phyloP scores from a whole-genome alignment of 2,329 filamentous ascomycete species.

The Neophaeococcomyces aloes region DNA sequence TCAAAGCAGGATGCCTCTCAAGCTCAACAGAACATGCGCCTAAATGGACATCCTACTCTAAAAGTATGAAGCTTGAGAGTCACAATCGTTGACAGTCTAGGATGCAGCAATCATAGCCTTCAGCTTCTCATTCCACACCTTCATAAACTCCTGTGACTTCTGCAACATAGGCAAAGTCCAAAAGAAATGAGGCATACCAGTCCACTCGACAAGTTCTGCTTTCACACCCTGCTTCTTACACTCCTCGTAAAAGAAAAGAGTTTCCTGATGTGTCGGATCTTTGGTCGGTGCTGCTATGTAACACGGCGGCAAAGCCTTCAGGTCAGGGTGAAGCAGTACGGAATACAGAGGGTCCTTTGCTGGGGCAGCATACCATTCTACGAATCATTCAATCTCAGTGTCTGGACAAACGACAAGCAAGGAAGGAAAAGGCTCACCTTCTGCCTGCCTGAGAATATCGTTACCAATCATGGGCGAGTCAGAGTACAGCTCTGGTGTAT shows the following conservation, averaged over 20 bases:
- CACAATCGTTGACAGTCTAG: not conserved
- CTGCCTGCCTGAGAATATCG: constrained; percentile 2
- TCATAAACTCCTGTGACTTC: constrained; percentile 5
- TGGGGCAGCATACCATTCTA: constrained; percentile 6
- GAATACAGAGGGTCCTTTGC: constrained; percentile 7
- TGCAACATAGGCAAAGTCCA: constrained; percentile 5
- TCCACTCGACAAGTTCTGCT: constrained; percentile 6
- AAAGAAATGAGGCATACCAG: constrained; percentile 10
- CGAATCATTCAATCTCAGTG: not conserved
- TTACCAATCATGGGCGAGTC: constrained; percentile 8
- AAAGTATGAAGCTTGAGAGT: too few species aligned
- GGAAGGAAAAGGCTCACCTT: constrained; percentile 1
- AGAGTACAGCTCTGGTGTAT: constrained; percentile 6
- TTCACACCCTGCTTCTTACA: constrained; percentile 9
- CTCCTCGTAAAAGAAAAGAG: constrained; percentile 10
- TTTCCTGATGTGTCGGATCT: constrained; percentile 9
- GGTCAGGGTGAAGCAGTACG: constrained; percentile 4
- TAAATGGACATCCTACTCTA: too few species aligned
- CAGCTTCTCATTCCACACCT: constrained; percentile 1
- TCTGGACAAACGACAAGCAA: too few species aligned
- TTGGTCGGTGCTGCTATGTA: constrained; percentile 9
- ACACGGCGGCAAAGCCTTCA: constrained; percentile 4
- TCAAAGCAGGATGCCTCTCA: too few species aligned
- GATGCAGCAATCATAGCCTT: not conserved
- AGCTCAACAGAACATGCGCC: too few species aligned